Evolutionary conservation across 768 basidiomycete species (phyloP).

Genomic region (Russula compacta): DNA sequence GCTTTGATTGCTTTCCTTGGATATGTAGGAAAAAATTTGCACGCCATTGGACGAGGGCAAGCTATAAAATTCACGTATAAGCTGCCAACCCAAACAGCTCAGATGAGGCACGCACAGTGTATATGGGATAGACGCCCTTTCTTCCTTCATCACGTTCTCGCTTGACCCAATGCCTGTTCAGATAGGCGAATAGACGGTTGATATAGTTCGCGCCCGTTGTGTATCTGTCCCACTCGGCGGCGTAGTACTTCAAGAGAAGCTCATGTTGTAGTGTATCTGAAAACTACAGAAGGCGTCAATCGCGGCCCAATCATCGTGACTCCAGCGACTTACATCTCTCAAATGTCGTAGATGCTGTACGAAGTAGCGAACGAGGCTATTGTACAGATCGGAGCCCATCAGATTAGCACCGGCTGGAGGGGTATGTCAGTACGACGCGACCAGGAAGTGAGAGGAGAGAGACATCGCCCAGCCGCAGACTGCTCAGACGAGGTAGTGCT

Average conservation of each 20-base stretch:
- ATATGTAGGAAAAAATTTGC: conserved; percentile 80
- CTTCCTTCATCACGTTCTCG: conserved; percentile 95
- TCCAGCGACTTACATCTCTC: conserved; percentile 42
- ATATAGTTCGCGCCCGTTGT: conserved; percentile 97
- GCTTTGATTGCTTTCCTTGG: conserved; percentile 72
- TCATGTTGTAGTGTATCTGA: conserved; percentile 80
- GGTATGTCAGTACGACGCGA: not conserved
- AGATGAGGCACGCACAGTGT: conserved; percentile 57
- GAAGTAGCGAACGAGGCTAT: conserved; percentile 89
- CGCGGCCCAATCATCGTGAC: conserved; percentile 21
- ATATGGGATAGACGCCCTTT: conserved; percentile 90
- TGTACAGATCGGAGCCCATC: conserved; percentile 97
- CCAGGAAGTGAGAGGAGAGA: conserved; percentile 9
- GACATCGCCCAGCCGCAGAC: conserved; percentile 44
- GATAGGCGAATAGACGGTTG: conserved; percentile 93
- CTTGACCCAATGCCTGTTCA: conserved; percentile 99
- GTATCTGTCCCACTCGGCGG: conserved; percentile 89
- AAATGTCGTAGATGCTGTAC: conserved; percentile 64
- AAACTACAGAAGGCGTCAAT: conserved; percentile 38
- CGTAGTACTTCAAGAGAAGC: conserved; percentile 83
- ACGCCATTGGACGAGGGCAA: conserved; percentile 96
- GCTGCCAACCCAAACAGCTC: not conserved
- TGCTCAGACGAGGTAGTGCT: conserved; percentile 33
- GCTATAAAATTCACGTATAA: conserved; percentile 33
- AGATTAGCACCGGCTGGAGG: conserved; percentile 75